Percentiles rank a stretch among this genome's conserved stretches.
Evolutionary conservation across 768 basidiomycete species (phyloP).

Genomic region (Mycena rebaudengoi): DNA sequence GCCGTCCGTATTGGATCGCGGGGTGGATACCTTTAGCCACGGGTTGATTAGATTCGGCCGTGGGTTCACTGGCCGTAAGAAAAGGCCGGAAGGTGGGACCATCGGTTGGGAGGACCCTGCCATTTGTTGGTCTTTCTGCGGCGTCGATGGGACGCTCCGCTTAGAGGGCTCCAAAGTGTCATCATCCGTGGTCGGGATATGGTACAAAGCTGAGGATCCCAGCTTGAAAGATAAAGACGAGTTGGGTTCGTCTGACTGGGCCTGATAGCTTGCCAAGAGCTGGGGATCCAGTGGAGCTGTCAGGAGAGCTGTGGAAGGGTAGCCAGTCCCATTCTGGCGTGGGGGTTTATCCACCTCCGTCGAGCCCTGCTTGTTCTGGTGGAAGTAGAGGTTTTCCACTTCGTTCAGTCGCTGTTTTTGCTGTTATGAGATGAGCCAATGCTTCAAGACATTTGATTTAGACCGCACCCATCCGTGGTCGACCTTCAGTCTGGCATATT

Average conservation of each 20-base stretch:
- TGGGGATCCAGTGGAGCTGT: background rate
- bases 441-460: background rate
- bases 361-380: slow-evolving; percentile 45
- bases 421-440: slow-evolving; percentile 41
- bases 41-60: too few species aligned
- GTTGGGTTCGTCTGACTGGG: background rate
- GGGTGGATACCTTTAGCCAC: too few species aligned
- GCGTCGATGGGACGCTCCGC: too few species aligned
- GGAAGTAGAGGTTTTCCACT: slow-evolving; percentile 85
- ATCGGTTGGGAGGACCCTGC: too few species aligned
- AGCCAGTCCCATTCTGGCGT: background rate
- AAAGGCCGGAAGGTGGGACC: too few species aligned
- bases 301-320: background rate
- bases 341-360: background rate
- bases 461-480: slow-evolving; percentile 79
- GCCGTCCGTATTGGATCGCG: too few species aligned
- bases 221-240: slow-evolving; percentile 19
- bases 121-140: too few species aligned
- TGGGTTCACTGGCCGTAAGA: too few species aligned
- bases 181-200: background rate
- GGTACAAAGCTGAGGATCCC: too few species aligned
- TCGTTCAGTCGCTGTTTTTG: slow-evolving; percentile 83
- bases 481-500: slow-evolving; percentile 81
- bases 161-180: too few species aligned
- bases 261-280: background rate